Conservation (phyloP, 768 basidiomycete species). For the Xanthoconium purpureum region DNA sequence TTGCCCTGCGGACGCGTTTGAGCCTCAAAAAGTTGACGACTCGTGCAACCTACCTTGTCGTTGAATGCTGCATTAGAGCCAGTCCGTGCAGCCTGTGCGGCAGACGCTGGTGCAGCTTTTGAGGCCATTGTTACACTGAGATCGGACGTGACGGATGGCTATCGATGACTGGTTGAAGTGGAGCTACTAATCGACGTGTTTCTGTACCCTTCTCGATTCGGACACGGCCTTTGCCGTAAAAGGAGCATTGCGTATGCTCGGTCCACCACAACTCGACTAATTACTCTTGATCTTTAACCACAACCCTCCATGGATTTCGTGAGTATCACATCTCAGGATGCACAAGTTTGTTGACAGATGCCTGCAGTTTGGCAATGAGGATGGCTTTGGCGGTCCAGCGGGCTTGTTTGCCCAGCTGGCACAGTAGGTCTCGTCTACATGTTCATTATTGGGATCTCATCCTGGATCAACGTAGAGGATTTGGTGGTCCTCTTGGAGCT, state of each 20-base stretch:
- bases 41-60: slow-evolving; percentile 59
- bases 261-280: not conserved
- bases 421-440: slow-evolving; percentile 39
- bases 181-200: slow-evolving; percentile 20
- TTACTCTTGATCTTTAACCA: slow-evolving; percentile 22
- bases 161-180: slow-evolving; percentile 5
- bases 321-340: slow-evolving; percentile 8
- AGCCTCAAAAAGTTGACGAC: not conserved
- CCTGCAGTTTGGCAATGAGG: slow-evolving; percentile 36
- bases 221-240: slow-evolving; percentile 30
- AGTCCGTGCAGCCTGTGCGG: slow-evolving; percentile 31
- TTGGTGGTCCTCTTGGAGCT: slow-evolving; percentile 49
- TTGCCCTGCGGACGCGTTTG: slow-evolving; percentile 67
- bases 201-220: slow-evolving; percentile 22
- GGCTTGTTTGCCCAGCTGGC: slow-evolving; percentile 66
- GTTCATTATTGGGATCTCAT: slow-evolving; percentile 15
- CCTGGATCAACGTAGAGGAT: slow-evolving; percentile 40
- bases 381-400: slow-evolving; percentile 45
- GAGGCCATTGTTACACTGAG: slow-evolving; percentile 28
- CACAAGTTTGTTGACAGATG: not conserved
- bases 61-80: slow-evolving; percentile 80
- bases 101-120: slow-evolving; percentile 18
- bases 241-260: slow-evolving; percentile 29
- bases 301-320: slow-evolving; percentile 39
- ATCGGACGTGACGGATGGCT: slow-evolving; percentile 8